These are phyloP conservation scores for Ophiostoma tasmaniense DNA, from an alignment of 2,329 filamentous ascomycete species.

Conservation along the genomic window DNA sequence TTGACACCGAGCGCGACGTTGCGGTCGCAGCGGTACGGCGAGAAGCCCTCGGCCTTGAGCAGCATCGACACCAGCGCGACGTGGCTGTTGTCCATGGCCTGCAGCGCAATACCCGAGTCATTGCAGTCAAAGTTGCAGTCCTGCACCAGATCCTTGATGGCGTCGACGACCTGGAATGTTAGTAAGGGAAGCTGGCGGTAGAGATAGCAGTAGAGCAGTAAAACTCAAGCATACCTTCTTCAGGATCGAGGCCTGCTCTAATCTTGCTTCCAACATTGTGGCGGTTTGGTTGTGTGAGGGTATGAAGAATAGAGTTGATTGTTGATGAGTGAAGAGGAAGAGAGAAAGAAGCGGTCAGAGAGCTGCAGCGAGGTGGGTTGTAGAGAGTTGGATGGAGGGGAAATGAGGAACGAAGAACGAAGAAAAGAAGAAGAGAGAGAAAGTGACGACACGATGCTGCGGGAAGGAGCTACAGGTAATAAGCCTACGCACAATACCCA, in stretches of 20 bases:
- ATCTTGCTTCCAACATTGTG: constrained; percentile 89
- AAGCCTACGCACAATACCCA: constrained; percentile 4
- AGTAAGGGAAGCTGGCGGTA: neutral
- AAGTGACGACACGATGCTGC: neutral
- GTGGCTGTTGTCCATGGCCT: constrained; percentile 99
- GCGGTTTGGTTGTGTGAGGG: constrained; percentile 16
- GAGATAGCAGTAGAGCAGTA: too few species aligned
- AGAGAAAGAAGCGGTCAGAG: neutral
- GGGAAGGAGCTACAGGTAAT: constrained; percentile 1
- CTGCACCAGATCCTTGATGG: constrained; percentile 98
- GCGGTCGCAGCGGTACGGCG: constrained; percentile 93
- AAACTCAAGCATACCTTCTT: constrained; percentile 95
- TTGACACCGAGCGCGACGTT: constrained; percentile 98
- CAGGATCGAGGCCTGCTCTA: constrained; percentile 85
- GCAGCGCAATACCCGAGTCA: constrained; percentile 94
- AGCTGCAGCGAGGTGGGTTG: neutral
- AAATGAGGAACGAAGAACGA: neutral
- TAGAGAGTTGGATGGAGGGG: neutral
- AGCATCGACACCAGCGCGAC: constrained; percentile 98
- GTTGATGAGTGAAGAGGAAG: neutral
- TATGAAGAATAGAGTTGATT: neutral
- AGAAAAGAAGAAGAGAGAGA: neutral
- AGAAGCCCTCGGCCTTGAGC: constrained; percentile 91
- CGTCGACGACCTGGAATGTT: constrained; percentile 74
- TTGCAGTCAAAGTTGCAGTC: constrained; percentile 99